Evolutionary conservation across 805 yeast genomes (phyloP), one percentile per base, ranked within the genome.

Genomic region (Sugiyamaella qingdaonensis): DNA sequence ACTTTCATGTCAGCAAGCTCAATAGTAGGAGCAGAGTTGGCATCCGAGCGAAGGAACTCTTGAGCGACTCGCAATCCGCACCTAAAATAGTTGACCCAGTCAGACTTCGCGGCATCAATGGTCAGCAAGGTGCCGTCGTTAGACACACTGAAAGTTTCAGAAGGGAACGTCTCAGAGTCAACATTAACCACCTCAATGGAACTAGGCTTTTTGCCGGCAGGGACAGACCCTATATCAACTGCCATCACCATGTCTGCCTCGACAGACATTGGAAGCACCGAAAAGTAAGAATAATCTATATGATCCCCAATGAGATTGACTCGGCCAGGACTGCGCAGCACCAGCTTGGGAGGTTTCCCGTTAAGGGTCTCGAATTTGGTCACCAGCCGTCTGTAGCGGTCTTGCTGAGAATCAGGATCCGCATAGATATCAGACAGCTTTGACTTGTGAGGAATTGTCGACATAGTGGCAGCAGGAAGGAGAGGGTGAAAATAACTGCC

Each of bases 261-360:
- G 35, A 85, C 79, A 2, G 91, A 89, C 84, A 85, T 80, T 14
- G 90, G 90, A 58, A 85, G 73, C 10, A 82, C 86, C 5, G 87
- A 76, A 64, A 81, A 85, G 61, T 78, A 76, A 58, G 80, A 78
- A 64, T 84, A 85, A 68, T 85, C 90, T 52, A 85, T 80, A 63
- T 85, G 91, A 59, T 85, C 90, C 35, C 91, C 90, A 52, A 85
- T 82, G 54, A 85, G 70, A 64, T 84, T 85, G 50, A 85, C 90
- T 60, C 91, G 71, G 32, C 90, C 90, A n/a, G 91, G 90, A 13
- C 86, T 79, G 48, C 89, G 73, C 19, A 82, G 70, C 36, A 80
- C 67, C 61, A 82, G 77, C 33, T 73, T 76, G 2, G 79, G 77
- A 14, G 52, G 14, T 11, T 39, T 50, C 18, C 59, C 62, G 21